phyloP scores from a whole-genome alignment of 257 asterid species.

The Linaria vulgaris region DNA sequence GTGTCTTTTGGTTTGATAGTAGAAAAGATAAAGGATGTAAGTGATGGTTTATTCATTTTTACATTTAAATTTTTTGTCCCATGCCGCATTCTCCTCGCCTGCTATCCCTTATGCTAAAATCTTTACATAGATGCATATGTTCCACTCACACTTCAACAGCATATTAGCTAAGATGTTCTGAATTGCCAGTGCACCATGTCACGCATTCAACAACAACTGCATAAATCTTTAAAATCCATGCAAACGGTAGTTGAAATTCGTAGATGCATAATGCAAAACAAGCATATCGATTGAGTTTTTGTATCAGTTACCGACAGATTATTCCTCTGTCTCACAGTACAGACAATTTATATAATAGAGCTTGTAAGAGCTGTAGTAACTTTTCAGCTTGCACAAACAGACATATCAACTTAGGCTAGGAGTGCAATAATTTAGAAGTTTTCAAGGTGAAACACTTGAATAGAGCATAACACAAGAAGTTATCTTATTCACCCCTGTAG shows the following conservation, averaged over 20 bases:
- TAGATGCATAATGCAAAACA: background rate
- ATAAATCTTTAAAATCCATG: background rate
- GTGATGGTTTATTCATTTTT: background rate
- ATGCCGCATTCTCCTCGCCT: background rate
- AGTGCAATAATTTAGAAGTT: slow-evolving; percentile 21
- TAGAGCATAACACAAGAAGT: slow-evolving; percentile 14
- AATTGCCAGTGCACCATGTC: too few relatives aligned
- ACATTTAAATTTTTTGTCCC: background rate
- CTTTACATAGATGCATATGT: background rate
- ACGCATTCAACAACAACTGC: too few relatives aligned
- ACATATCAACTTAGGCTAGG: background rate
- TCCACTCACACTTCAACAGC: background rate
- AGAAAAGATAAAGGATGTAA: background rate
- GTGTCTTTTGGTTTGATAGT: background rate
- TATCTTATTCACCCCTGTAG: slow-evolving; percentile 33
- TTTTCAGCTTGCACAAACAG: slow-evolving; percentile 5
- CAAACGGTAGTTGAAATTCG: background rate
- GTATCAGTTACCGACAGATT: slow-evolving; percentile 9
- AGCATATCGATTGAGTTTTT: slow-evolving; percentile 18
- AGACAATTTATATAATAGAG: background rate
- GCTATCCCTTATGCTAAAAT: background rate
- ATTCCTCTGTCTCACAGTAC: slow-evolving; percentile 18
- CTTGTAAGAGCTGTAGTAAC: background rate
- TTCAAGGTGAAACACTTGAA: slow-evolving; percentile 19
- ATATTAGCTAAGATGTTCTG: too few relatives aligned